phyloP scores from a whole-genome alignment of 2,329 filamentous ascomycete species.

The Venturiaceae sp. region DNA sequence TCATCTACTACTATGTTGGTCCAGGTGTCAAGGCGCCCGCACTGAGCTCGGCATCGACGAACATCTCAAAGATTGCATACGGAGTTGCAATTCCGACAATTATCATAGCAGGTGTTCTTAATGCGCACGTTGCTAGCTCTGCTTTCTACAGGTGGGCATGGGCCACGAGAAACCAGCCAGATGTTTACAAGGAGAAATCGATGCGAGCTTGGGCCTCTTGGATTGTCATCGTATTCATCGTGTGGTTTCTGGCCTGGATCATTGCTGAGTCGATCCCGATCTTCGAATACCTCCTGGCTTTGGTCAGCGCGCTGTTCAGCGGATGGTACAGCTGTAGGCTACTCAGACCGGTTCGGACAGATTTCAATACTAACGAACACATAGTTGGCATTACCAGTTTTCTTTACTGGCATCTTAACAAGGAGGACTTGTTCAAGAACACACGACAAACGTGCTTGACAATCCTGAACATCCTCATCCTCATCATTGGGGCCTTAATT shows the following conservation, averaged over 20 bases:
- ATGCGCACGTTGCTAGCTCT: slow-evolving; percentile 56
- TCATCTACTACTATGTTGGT: slow-evolving; percentile 61
- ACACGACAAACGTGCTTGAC: slow-evolving; percentile 1
- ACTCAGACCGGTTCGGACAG: not conserved
- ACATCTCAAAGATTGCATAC: slow-evolving; percentile 55
- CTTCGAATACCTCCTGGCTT: slow-evolving; percentile 56
- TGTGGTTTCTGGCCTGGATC: slow-evolving; percentile 56
- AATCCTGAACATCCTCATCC: slow-evolving; percentile 6
- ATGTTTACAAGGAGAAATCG: not conserved
- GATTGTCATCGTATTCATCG: slow-evolving; percentile 43
- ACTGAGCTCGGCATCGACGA: slow-evolving; percentile 48
- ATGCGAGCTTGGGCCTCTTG: slow-evolving; percentile 28
- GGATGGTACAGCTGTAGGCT: slow-evolving; percentile 55
- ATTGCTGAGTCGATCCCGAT: slow-evolving; percentile 61
- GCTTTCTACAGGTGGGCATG: slow-evolving; percentile 58
- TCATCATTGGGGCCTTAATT: slow-evolving; percentile 7
- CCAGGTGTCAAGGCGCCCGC: slow-evolving; percentile 54
- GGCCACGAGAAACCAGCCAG: slow-evolving; percentile 44
- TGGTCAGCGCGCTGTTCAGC: slow-evolving; percentile 37
- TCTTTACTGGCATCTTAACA: slow-evolving; percentile 1
- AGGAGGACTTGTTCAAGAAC: not conserved
- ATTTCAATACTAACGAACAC: not conserved
- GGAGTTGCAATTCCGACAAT: slow-evolving; percentile 62
- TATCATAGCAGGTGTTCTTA: slow-evolving; percentile 61
- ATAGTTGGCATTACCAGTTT: slow-evolving; percentile 8